Evolutionary conservation across 2,329 filamentous ascomycete species (phyloP).

Genomic region (Ceratocystis huliohia): DNA sequence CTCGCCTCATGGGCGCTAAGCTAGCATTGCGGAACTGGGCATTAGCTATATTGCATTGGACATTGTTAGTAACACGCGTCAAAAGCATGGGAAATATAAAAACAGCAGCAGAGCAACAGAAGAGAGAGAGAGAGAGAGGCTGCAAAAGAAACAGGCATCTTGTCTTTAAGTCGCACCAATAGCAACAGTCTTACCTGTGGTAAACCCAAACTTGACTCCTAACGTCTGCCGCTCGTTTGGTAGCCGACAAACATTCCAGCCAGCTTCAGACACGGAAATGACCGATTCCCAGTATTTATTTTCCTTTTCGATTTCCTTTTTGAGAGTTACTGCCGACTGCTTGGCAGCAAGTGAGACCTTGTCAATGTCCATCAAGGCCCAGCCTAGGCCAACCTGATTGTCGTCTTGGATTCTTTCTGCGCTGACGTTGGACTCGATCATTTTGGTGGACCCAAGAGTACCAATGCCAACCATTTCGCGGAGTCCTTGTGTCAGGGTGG

Average conservation of each 20-base stretch:
- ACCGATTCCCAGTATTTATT: constrained; percentile 83
- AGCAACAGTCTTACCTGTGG: constrained; percentile 43
- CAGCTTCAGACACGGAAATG: constrained; percentile 63
- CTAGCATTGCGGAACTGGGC: constrained; percentile 54
- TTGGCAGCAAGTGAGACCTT: constrained; percentile 61
- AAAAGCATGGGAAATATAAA: constrained; percentile 23
- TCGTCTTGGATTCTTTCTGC: constrained; percentile 44
- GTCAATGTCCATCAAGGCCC: constrained; percentile 66
- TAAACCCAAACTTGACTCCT: constrained; percentile 79
- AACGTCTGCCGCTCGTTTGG: constrained; percentile 61
- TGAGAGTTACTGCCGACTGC: constrained; percentile 56
- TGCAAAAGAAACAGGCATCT: neutral
- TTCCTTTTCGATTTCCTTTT: constrained; percentile 67
- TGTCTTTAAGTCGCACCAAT: constrained; percentile 16
- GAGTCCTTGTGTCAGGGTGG: constrained; percentile 57
- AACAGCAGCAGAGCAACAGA: too few relatives aligned
- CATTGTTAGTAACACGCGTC: neutral
- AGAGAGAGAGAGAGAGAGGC: too few relatives aligned
- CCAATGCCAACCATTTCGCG: constrained; percentile 61
- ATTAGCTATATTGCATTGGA: constrained; percentile 31
- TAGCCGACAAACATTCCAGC: constrained; percentile 74
- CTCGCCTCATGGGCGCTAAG: constrained; percentile 65
- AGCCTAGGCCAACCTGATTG: constrained; percentile 50
- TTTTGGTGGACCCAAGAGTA: constrained; percentile 55
- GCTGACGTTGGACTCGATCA: constrained; percentile 48